Conservation (phyloP, 2,329 filamentous ascomycete genomes). For the Aspergillus bombycis region DNA sequence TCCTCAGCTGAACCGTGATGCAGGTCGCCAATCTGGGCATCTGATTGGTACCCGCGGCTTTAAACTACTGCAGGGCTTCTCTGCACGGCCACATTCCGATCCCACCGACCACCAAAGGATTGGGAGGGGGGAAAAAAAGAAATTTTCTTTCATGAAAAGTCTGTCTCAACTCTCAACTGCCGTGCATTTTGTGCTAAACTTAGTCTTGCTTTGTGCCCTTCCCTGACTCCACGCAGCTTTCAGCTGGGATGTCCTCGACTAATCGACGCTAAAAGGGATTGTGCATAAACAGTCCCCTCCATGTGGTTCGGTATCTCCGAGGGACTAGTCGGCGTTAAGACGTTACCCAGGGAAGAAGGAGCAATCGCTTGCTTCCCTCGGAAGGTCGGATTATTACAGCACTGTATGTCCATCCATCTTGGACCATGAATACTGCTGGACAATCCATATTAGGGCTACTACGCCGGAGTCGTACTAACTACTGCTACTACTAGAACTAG, state of each 20-base stretch:
- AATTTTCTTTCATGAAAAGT: neutral
- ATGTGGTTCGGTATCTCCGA: slow-evolving; percentile 17
- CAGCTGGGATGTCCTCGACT: slow-evolving; percentile 20
- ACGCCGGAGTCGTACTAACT: too few relatives aligned
- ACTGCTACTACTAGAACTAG: too few relatives aligned
- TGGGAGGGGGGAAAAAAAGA: neutral
- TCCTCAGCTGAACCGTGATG: slow-evolving; percentile 16
- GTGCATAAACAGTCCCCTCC: neutral
- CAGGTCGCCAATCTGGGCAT: neutral
- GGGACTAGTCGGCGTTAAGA: neutral
- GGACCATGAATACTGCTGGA: neutral
- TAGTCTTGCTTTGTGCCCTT: slow-evolving; percentile 3
- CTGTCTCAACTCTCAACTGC: slow-evolving; percentile 9
- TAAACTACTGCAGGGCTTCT: slow-evolving; percentile 19
- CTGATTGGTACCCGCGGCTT: slow-evolving; percentile 11
- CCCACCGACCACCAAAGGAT: slow-evolving; percentile 5
- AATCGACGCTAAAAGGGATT: neutral
- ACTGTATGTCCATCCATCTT: neutral
- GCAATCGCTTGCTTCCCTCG: too few relatives aligned
- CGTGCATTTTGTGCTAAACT: slow-evolving; percentile 9
- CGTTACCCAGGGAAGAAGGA: neutral
- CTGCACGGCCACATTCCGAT: slow-evolving; percentile 17
- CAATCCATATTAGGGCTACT: neutral
- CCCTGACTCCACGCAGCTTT: slow-evolving; percentile 9
- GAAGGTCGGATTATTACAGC: neutral